Evolutionary conservation across 164 flowering plant species (phyloP), one percentile per base, ranked within the genome.

Genomic region (Vitis labrusca): DNA sequence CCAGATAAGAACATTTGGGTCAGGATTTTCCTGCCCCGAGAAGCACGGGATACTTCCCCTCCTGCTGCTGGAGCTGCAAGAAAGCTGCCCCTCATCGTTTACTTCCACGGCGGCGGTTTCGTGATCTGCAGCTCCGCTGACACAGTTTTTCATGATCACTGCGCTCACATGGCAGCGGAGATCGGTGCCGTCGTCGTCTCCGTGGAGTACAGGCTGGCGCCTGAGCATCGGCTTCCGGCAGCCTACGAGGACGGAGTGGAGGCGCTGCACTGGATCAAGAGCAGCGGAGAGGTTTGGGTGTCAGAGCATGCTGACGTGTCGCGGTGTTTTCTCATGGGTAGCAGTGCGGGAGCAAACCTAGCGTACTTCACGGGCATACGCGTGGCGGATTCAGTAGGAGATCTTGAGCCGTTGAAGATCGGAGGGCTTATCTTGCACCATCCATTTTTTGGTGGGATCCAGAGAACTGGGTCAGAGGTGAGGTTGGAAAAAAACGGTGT

Each of bases 61-160:
- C 13, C 72, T 12, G n/a, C 65, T 65, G 30, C 6, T 1, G 44
- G 44, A 37, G 44, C 44, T 37, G 7, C 44, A 37, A 37, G 44
- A 37, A 79, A 71, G 59, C 82, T 85, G 1, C 91, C 91, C 10
- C 47, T 85, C 51, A 30, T 83, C 0, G 64, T 87, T 11, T 82
- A 71, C 74, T 76, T 62, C 76, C 91, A 87, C 60, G 91, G 91
- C 11, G 86, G 93, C 16, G 86, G 89, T 0, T 87, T 85, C 81
- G 48, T 84, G 51, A 2, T 74, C 50, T 53, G 3, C 50, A 80
- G 79, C 63, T 70, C 82, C 2, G 70, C 64, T 64, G 4, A 76
- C 0, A 17, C 62, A 3, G 0, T 58, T 0, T 61, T 54, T 66
- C 84, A 84, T 70, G 61, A 71, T 7, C 71, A 65, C 13, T 83